Evolutionary conservation across 768 basidiomycete species (phyloP).

Genomic region (Suillus subluteus): DNA sequence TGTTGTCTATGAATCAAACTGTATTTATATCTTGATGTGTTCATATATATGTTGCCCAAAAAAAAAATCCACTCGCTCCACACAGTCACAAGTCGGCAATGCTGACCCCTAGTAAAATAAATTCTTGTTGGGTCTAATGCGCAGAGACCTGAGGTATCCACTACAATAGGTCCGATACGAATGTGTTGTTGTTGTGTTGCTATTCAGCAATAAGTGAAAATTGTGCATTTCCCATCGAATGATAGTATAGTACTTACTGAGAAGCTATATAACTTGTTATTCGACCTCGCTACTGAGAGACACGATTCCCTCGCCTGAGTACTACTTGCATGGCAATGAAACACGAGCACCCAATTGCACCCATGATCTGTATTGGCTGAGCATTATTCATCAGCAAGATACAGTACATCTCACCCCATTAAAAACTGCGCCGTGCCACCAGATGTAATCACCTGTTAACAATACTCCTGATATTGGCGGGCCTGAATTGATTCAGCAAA

Average conservation of each 20-base stretch:
- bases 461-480: constrained; percentile 63
- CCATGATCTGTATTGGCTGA: constrained; percentile 20
- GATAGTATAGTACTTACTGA: constrained; percentile 18
- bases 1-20: too few relatives aligned
- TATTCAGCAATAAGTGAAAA: too few relatives aligned
- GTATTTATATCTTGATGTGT: too few relatives aligned
- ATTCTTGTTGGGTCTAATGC: too few relatives aligned
- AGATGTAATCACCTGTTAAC: constrained; percentile 51
- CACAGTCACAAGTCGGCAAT: too few relatives aligned
- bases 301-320: constrained; percentile 17
- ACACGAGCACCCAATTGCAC: constrained; percentile 28
- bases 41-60: too few relatives aligned
- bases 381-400: neutral
- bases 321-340: constrained; percentile 31
- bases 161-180: too few relatives aligned
- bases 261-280: constrained; percentile 15
- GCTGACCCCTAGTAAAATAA: too few relatives aligned
- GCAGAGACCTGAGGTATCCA: too few relatives aligned
- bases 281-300: neutral
- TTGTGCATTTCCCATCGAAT: too few relatives aligned
- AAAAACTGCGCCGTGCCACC: constrained; percentile 64
- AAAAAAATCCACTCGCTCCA: too few relatives aligned
- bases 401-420: constrained; percentile 39
- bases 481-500: constrained; percentile 43
- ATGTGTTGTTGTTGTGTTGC: too few relatives aligned